Evolutionary conservation across 1,284 basidiomycete genomes (phyloP), one percentile per base, ranked within the genome.

Genomic region (Athelia psychrophila): DNA sequence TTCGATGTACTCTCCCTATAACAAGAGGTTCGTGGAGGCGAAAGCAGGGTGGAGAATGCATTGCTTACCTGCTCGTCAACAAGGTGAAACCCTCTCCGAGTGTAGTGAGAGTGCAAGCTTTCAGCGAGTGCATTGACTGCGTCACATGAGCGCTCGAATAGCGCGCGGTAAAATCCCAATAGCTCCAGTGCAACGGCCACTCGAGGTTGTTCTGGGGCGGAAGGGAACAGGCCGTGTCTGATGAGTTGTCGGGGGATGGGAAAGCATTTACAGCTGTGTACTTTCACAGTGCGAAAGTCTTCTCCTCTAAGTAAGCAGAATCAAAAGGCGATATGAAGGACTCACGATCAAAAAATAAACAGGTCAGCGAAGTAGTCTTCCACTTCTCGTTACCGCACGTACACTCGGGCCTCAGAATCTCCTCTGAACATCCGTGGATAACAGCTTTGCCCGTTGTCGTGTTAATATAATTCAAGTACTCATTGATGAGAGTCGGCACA

Each of bases 101-200:
- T 24, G 40, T 62, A 62, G 33, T 56, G 58, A 15, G 40, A 53
- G 22, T 56, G 54, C 5, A 62, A 33, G 18, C 58, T 60, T 24
- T 32, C 44, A 23, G 60, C 56, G 20, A 64, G 20, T 1, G 59
- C 58, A 15, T 51, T 53, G 2, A 61, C 44, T 1, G 62, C 62
- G 51, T 64, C 61, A 25, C 60, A 59, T 2, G 61, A 62, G 8
- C 51, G 52, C 33, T 63, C 55, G 42, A 60, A 60, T 2, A 60
- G 50, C 4, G 55, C 48, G 15, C 46, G 48, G 47, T 59, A 63
- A 35, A 63, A 57, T n/a, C 57, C 52, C 13, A 62, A 53, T 6
- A 60, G 32, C 19, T 48, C 47, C 23, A 63, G 54, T 3, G 56
- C 56, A 22, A 63, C 30, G 2, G 59, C 60, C n/a, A 58, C 54